Percentiles rank a stretch among this genome's conserved stretches.
Evolutionary conservation across 164 flowering plant genomes (phyloP).

Genomic region (Annona cherimola): DNA sequence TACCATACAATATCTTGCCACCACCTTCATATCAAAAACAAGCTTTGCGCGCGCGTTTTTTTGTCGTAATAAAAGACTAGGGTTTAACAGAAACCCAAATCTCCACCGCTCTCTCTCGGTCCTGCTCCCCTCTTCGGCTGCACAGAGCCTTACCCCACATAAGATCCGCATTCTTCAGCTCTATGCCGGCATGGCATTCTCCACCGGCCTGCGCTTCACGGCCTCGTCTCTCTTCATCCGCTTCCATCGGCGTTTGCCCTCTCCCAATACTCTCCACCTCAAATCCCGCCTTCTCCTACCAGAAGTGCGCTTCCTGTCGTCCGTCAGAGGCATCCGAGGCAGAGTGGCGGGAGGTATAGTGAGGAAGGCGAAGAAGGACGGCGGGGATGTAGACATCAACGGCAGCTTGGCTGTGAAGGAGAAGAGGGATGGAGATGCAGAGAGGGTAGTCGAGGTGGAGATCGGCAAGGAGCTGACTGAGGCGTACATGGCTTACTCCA

Average conservation of each 20-base stretch:
- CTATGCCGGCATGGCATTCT: conserved; percentile 8
- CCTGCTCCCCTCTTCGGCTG: too few relatives aligned
- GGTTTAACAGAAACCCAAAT: neutral
- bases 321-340: conserved; percentile 17
- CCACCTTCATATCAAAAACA: neutral
- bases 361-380: conserved; percentile 9
- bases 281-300: conserved; percentile 14
- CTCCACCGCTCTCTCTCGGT: neutral
- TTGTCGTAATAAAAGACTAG: neutral
- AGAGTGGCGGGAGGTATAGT: conserved; percentile 30
- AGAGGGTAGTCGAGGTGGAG: conserved; percentile 57
- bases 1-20: neutral
- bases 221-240: conserved; percentile 16
- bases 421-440: conserved; percentile 20
- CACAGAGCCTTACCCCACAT: too few relatives aligned
- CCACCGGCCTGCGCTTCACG: conserved; percentile 15
- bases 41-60: neutral
- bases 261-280: conserved; percentile 3
- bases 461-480: conserved; percentile 93
- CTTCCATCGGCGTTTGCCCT: conserved; percentile 2
- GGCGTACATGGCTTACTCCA: conserved; percentile 86
- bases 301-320: conserved; percentile 31
- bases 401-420: conserved; percentile 38
- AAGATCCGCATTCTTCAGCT: neutral
- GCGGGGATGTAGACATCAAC: conserved; percentile 24